Conservation (phyloP, 2,329 filamentous ascomycete genomes). For the Beauveria rudraprayagi region DNA sequence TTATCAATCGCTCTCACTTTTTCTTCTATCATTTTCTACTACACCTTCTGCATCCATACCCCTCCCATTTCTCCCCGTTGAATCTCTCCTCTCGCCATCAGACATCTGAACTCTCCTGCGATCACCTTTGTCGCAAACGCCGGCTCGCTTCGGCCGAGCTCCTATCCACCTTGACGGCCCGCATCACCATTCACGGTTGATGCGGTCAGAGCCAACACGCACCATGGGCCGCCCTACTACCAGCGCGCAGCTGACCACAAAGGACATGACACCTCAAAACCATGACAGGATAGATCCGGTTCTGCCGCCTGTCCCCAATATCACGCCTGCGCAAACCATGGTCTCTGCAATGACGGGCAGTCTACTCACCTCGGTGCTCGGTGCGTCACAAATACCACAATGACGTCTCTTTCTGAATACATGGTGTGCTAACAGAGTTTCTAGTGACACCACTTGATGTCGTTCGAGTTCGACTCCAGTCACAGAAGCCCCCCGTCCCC, state of each 20-base stretch:
- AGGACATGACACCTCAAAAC: constrained; percentile 17
- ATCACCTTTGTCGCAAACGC: not conserved
- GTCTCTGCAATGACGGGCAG: constrained; percentile 86
- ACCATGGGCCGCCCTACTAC: constrained; percentile 2
- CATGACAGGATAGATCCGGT: constrained; percentile 21
- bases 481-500: constrained; percentile 52
- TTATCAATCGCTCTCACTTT: constrained; percentile 6
- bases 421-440: not conserved
- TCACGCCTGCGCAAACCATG: constrained; percentile 87
- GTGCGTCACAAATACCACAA: constrained; percentile 43
- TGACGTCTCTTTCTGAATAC: not conserved
- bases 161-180: constrained; percentile 6
- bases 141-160: constrained; percentile 8
- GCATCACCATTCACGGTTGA: constrained; percentile 6
- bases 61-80: not conserved
- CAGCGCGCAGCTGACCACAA: not conserved
- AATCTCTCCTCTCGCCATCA: not conserved
- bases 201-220: not conserved
- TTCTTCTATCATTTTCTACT: not conserved
- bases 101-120: not conserved
- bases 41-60: not conserved
- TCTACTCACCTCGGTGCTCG: constrained; percentile 78
- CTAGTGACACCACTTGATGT: constrained; percentile 92
- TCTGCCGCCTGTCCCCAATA: constrained; percentile 42
- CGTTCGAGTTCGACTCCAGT: constrained; percentile 88